Base-by-base conservation (phyloP, 139 green algal genomes). In the Coelastrella sp. region DNA sequence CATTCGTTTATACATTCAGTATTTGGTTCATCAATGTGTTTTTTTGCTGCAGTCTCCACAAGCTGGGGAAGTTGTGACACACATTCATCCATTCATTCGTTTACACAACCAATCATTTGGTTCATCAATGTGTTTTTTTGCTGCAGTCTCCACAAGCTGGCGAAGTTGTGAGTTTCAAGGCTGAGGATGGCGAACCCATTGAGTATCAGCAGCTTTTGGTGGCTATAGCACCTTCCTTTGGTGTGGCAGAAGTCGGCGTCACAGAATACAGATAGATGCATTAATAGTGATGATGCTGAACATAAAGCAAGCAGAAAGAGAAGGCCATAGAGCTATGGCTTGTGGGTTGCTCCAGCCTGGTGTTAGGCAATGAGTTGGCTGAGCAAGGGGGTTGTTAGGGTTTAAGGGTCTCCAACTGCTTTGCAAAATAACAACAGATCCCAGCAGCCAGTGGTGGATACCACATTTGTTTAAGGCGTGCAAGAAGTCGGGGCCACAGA, bases 181-280 rank as follows among this genome's bases (percentile, higher is more conserved):
- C 56, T 4, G 83, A 80, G 20, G 83, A 88, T 17, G 83, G 83
- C 3, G 83, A 80, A 47, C 83, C 83, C 6, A 96, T 98, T 22
- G 97, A 98, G 92, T 99, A 97, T 91, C 80, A 89, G 68, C 92
- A 98, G 94, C 16, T 76, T 3, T 73, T 97, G 17, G 92, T 96
- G 10, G 93, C 95, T 76, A 73, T 98, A 22, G 86, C 94, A 1
- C 96, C 96, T 17, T 98, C 95, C 93, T 98, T 98, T 71, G 54
- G 47, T 11, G 68, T 80, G 20, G 54, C 58, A 54, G 68, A 80
- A 13, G 83, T 73, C 0, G 83, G 83, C 7, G 54, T 80, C 14
- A 88, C 83, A 32, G 20, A 88, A 22, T 57, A 80, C 7, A 80
- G 83, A 58, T 80, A 59, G 7, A 57, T 14, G 3, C 47, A 47